Percentiles rank a stretch among this genome's conserved stretches.
Evolutionary conservation across 2,329 filamentous ascomycete genomes (phyloP).

Genomic region (Beauveria australis): DNA sequence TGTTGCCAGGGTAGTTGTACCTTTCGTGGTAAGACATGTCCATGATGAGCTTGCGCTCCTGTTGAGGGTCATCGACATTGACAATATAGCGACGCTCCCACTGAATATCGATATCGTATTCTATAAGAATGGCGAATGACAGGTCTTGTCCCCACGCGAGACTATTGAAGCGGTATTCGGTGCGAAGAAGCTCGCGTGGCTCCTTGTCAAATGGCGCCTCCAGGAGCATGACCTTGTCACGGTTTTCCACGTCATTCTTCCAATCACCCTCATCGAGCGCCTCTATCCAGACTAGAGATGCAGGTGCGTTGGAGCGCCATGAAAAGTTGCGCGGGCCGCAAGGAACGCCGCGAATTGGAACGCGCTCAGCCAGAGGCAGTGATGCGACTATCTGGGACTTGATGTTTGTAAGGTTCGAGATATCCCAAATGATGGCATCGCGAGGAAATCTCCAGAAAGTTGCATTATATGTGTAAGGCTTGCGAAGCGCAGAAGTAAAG

Average conservation of each 20-base stretch:
- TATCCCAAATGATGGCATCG: neutral
- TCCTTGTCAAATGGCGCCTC: conserved; percentile 1
- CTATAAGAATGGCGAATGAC: neutral
- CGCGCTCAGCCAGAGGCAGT: neutral
- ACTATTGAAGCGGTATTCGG: neutral
- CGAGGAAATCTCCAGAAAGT: neutral
- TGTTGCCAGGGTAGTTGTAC: conserved; percentile 3
- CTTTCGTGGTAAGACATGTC: conserved; percentile 2
- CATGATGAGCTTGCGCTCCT: neutral
- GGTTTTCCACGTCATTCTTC: neutral
- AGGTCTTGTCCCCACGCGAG: neutral
- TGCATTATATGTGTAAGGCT: neutral
- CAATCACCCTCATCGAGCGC: conserved; percentile 4
- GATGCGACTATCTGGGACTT: neutral
- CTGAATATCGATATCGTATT: neutral
- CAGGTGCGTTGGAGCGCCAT: conserved; percentile 2
- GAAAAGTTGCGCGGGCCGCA: neutral
- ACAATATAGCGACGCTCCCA: conserved; percentile 8
- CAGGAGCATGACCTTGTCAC: conserved; percentile 7
- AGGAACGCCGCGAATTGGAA: conserved; percentile 1
- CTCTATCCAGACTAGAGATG: neutral
- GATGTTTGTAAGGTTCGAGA: neutral
- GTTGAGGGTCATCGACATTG: conserved; percentile 1
- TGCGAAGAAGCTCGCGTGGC: neutral
- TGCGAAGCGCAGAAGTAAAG: neutral